Conservation (phyloP, 768 basidiomycete species). For the Pleurotus eryngii region DNA sequence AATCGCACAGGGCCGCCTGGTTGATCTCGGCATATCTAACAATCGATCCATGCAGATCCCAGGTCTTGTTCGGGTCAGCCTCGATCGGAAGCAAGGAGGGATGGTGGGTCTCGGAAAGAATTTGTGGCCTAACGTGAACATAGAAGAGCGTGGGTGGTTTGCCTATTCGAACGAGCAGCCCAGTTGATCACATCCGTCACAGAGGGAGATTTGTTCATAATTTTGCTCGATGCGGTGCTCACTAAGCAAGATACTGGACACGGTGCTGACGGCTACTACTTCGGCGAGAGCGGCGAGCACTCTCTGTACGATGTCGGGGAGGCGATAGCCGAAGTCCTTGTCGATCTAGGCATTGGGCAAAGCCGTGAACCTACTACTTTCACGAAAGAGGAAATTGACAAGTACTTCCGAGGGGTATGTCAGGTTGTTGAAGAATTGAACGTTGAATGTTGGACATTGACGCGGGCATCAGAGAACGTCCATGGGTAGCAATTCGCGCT, state of each 20-base stretch:
- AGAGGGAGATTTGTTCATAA: constrained; percentile 17
- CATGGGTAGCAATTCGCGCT: constrained; percentile 41
- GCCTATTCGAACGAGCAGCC: background rate
- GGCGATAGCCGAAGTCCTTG: constrained; percentile 11
- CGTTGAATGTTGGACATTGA: background rate
- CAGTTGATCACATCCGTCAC: background rate
- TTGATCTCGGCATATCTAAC: constrained; percentile 37
- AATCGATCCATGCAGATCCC: constrained; percentile 36
- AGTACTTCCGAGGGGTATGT: constrained; percentile 9
- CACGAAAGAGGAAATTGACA: constrained; percentile 16
- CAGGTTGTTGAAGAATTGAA: background rate
- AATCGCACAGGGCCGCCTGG: constrained; percentile 13
- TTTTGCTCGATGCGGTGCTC: constrained; percentile 11
- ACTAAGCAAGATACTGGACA: constrained; percentile 13
- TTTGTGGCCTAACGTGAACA: constrained; percentile 23
- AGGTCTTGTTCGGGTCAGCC: constrained; percentile 27
- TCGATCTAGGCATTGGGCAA: constrained; percentile 13
- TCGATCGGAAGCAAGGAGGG: constrained; percentile 24
- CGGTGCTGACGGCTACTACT: constrained; percentile 22
- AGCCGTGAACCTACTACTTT: constrained; percentile 14
- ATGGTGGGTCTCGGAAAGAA: constrained; percentile 26
- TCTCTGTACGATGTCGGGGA: constrained; percentile 12
- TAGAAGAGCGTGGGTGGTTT: constrained; percentile 16
- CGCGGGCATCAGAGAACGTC: constrained; percentile 6
- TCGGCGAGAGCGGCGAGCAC: constrained; percentile 20